Conservation (phyloP, 106 monocot species). For the Alisma plantagoaquatica region DNA sequence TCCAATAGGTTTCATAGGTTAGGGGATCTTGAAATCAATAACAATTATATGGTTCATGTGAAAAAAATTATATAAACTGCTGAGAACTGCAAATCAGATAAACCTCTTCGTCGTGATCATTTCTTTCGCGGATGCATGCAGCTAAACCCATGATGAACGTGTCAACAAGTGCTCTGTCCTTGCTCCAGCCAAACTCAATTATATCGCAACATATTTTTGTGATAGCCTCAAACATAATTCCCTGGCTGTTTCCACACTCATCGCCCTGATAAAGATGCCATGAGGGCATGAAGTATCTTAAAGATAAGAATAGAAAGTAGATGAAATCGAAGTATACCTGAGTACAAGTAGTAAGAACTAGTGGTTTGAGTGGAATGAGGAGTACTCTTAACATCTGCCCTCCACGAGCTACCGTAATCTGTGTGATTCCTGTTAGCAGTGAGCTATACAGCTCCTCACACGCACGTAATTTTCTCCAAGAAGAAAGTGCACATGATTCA, state of each 20-base stretch:
- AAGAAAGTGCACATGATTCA: constrained; percentile 81
- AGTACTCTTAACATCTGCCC: constrained; percentile 80
- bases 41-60: too few relatives aligned
- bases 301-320: not conserved
- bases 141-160: constrained; percentile 98
- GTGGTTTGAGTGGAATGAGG: constrained; percentile 88
- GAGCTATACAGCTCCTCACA: constrained; percentile 87
- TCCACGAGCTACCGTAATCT: constrained; percentile 81
- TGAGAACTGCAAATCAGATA: too few relatives aligned
- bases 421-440: constrained; percentile 68
- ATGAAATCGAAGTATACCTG: constrained; percentile 30
- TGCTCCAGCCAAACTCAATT: constrained; percentile 97
- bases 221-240: constrained; percentile 72
- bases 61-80: too few relatives aligned
- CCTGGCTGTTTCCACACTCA: constrained; percentile 60
- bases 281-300: not conserved
- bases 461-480: constrained; percentile 74
- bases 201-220: constrained; percentile 89
- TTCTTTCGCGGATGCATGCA: constrained; percentile 82
- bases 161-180: constrained; percentile 91
- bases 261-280: constrained; percentile 53
- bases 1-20: too few relatives aligned
- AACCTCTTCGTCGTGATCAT: constrained; percentile 90
- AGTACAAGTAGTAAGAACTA: constrained; percentile 80
- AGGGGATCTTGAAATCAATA: too few relatives aligned